Base-by-base conservation (phyloP, 2,329 filamentous ascomycete species). In the Alternaria conjuncta region DNA sequence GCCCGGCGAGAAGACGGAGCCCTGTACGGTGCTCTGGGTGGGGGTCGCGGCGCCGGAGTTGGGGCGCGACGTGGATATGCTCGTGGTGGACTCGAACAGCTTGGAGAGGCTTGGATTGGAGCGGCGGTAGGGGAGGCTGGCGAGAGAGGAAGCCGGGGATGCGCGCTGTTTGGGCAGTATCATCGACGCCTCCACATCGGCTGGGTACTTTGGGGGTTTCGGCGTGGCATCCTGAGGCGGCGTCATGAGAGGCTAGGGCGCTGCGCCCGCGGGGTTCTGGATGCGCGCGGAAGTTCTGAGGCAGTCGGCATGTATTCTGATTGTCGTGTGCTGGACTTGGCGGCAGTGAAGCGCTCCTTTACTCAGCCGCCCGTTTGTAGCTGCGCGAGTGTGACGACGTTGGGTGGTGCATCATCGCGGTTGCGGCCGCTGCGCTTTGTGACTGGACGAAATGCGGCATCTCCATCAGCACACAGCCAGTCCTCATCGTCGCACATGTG, bases 111-210 rank as follows among this genome's bases (percentile, higher is more conserved):
- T 86, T 30, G 84, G 81, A 67, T 85, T 86, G 20, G 83, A 85
- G 25, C 83, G 80, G 49, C 86, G 83, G 70, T 85, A 87, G 21
- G 87, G 86, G 15, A 89, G 80, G 2, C 83, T 82, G 20, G 84
- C 80, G 41, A 91, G 83, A 84, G 81, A 92, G 86, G 71, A 89
- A 79, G 78, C 89, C 84, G 75, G 91, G 58, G 82, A 83, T 55
- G 75, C 81, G 65, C 84, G 82, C 61, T 90, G 87, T 82, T 90
- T 92, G 67, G 88, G 86, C 62, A 89, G 79, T 60, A 81, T 79
- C 76, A 86, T 82, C 62, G 90, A 87, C 71, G 88, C 86, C 70
- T 89, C 89, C 76, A 88, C 83, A 75, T 91, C 89, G 79, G 91
- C 90, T 62, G 75, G 67, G 68, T 76, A 78, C 64, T 70, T 75